Percentiles rank a stretch among this genome's conserved stretches.
Conservation (phyloP, 2,329 filamentous ascomycete species). For the Zymoseptoria brevis region DNA sequence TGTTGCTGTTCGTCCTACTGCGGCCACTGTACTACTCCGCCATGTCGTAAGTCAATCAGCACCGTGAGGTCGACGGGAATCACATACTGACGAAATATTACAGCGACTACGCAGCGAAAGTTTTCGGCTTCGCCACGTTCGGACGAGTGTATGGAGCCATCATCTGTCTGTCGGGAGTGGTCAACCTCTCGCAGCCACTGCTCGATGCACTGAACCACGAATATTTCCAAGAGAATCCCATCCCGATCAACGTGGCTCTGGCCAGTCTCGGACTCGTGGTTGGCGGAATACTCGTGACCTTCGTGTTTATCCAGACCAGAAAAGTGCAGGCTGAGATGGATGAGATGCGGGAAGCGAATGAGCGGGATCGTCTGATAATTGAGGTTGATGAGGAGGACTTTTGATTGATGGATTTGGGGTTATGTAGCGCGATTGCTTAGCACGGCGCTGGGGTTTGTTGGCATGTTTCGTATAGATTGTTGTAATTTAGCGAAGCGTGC, state of each 20-base stretch:
- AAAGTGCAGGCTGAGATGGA: slow-evolving; percentile 7
- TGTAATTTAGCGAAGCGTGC: neutral
- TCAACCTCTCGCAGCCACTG: slow-evolving; percentile 75
- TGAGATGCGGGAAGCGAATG: slow-evolving; percentile 10
- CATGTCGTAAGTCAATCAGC: slow-evolving; percentile 45
- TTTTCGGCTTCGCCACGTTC: slow-evolving; percentile 90
- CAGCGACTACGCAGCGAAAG: slow-evolving; percentile 74
- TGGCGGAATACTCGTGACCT: slow-evolving; percentile 59
- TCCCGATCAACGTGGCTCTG: slow-evolving; percentile 67
- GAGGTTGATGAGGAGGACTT: slow-evolving; percentile 29
- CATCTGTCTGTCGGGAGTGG: slow-evolving; percentile 72
- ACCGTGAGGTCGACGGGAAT: no score
- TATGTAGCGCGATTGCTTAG: neutral
- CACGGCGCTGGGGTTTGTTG: neutral
- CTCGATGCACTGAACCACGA: slow-evolving; percentile 71
- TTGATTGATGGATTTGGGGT: neutral
- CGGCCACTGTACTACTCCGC: slow-evolving; percentile 85
- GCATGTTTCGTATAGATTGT: neutral
- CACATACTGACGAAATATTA: neutral
- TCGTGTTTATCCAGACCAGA: slow-evolving; percentile 41
- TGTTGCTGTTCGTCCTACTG: slow-evolving; percentile 73
- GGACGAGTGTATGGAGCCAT: slow-evolving; percentile 86
- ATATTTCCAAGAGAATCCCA: slow-evolving; percentile 61
- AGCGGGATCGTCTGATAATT: slow-evolving; percentile 9
- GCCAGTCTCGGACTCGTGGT: slow-evolving; percentile 54